Conservation (phyloP, 371 early-diverging fungal species). For the Paraphysoderma sedebokerense region DNA sequence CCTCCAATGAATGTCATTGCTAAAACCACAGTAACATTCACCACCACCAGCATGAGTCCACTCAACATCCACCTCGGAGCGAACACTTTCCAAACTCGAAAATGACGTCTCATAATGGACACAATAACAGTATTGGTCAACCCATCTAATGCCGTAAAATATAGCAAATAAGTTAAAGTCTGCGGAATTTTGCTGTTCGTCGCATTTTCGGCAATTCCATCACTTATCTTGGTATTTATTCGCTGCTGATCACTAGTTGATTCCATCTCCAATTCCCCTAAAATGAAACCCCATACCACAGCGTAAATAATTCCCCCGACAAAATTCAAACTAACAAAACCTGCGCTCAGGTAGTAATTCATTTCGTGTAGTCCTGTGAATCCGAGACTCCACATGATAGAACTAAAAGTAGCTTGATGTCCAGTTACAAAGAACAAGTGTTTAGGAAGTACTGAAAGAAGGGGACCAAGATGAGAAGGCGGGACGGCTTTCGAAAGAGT, state of each 20-base stretch:
- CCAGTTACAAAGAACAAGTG: conserved; percentile 73
- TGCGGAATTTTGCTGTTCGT: no score
- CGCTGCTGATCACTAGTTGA: background rate
- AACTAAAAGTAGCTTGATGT: conserved; percentile 72
- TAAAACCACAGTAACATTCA: conserved; percentile 18
- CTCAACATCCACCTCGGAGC: conserved; percentile 74
- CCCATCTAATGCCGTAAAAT: no score
- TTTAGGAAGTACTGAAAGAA: conserved; percentile 32
- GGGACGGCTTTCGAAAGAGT: conserved; percentile 2
- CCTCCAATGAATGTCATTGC: no score
- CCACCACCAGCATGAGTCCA: conserved; percentile 18
- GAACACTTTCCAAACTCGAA: conserved; percentile 93
- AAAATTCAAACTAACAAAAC: conserved; percentile 59
- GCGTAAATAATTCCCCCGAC: conserved; percentile 45
- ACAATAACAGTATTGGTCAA: no score
- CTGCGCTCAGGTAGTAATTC: conserved; percentile 46
- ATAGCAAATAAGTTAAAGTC: no score
- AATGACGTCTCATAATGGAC: conserved; percentile 52
- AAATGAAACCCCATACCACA: conserved; percentile 5
- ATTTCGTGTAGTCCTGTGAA: conserved; percentile 65
- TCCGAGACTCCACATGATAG: conserved; percentile 77
- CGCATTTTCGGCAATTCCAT: background rate
- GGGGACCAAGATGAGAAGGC: background rate
- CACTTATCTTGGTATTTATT: background rate
- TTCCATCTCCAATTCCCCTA: background rate